Percentiles rank a stretch among this genome's conserved stretches.
These are phyloP conservation scores for Agrocybe chaxingu DNA, from an alignment of 768 basidiomycete genomes.

Conservation along the genomic window DNA sequence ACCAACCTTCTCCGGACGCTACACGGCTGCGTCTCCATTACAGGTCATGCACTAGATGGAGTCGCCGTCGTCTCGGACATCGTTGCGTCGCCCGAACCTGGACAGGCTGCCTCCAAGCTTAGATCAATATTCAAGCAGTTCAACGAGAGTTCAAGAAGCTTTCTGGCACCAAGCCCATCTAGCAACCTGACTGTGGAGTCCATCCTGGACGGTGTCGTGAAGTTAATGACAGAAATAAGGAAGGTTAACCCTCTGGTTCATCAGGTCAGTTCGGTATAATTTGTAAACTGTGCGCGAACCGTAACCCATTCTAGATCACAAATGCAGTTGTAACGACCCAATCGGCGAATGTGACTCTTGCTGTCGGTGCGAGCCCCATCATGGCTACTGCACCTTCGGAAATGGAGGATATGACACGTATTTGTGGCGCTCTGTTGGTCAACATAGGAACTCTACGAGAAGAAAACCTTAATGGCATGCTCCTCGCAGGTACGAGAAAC, in stretches of 20 bases:
- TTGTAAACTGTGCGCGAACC: neutral
- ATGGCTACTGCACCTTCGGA: slow-evolving; percentile 88
- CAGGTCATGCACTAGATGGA: slow-evolving; percentile 65
- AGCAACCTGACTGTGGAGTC: slow-evolving; percentile 10
- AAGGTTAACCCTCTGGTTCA: slow-evolving; percentile 70
- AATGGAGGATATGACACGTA: slow-evolving; percentile 71
- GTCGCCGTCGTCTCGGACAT: slow-evolving; percentile 91
- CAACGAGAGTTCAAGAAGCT: slow-evolving; percentile 20
- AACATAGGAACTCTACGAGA: slow-evolving; percentile 80
- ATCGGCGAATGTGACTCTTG: slow-evolving; percentile 87
- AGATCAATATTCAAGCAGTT: slow-evolving; percentile 41
- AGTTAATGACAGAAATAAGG: slow-evolving; percentile 51
- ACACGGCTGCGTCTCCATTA: slow-evolving; percentile 62
- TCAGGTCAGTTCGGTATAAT: slow-evolving; percentile 43
- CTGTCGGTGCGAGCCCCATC: slow-evolving; percentile 86
- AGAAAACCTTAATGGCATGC: slow-evolving; percentile 67
- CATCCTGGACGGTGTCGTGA: slow-evolving; percentile 41
- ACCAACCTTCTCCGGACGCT: slow-evolving; percentile 74
- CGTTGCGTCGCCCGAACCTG: slow-evolving; percentile 59
- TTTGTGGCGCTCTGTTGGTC: slow-evolving; percentile 69
- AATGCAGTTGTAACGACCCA: slow-evolving; percentile 87
- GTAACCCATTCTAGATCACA: slow-evolving; percentile 59
- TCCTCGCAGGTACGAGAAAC: slow-evolving; percentile 53
- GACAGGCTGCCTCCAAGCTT: slow-evolving; percentile 44
- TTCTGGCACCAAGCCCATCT: neutral